phyloP scores from a whole-genome alignment of 176 grass and related monocot genomes.

The Hyparrhenia diplandra region DNA sequence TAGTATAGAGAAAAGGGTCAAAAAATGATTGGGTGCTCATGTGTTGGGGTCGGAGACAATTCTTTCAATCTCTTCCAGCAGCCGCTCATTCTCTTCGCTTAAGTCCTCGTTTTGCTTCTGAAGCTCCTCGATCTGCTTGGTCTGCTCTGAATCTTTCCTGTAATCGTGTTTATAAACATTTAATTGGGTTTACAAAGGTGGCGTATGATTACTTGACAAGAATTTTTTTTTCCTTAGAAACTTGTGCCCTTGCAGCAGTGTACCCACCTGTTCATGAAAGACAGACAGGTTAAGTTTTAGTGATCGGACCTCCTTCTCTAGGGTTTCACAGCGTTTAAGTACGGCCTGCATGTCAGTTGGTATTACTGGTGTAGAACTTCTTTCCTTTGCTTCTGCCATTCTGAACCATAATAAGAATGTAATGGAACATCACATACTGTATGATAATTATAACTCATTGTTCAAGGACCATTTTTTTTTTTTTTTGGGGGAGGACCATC shows the following conservation, averaged over 20 bases:
- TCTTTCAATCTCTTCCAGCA: constrained; percentile 64
- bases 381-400: constrained; percentile 85
- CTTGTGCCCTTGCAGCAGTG: not conserved
- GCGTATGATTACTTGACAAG: not conserved
- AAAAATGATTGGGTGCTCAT: constrained; percentile 6
- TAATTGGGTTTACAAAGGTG: not conserved
- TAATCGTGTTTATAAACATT: not conserved
- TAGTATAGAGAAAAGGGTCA: constrained; percentile 5
- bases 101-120: constrained; percentile 71
- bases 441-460: not conserved
- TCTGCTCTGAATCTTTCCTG: constrained; percentile 84
- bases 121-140: constrained; percentile 76
- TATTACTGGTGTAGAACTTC: constrained; percentile 53
- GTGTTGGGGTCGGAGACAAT: constrained; percentile 28
- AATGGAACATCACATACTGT: not conserved
- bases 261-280: constrained; percentile 70
- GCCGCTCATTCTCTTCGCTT: constrained; percentile 39
- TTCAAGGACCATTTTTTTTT: not conserved
- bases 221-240: not conserved
- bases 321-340: constrained; percentile 61
- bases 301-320: constrained; percentile 76
- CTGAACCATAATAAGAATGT: constrained; percentile 32
- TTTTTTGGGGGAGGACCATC: not conserved
- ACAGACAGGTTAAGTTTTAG: constrained; percentile 78
- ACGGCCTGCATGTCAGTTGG: constrained; percentile 60